A percentile compares a stretch with the other conserved stretches of the same genome.
These are phyloP conservation scores for Geotrichum australiense DNA, from an alignment of 1,139 yeast species.

Conservation along the genomic window DNA sequence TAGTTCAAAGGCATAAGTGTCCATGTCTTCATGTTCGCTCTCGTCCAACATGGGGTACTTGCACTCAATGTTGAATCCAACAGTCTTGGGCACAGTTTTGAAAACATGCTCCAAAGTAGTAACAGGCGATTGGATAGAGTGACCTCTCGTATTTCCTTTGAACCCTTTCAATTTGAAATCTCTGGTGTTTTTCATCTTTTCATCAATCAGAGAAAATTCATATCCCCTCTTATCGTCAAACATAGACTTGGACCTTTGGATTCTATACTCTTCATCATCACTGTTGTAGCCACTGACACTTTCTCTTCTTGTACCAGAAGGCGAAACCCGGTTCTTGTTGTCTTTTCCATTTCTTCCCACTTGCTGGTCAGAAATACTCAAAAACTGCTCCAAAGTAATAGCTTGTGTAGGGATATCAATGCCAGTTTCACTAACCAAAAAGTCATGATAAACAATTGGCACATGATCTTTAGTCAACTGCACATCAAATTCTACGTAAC, in stretches of 20 bases:
- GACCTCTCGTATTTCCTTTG: slow-evolving; percentile 87
- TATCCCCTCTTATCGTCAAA: slow-evolving; percentile 22
- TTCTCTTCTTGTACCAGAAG: slow-evolving; percentile 6
- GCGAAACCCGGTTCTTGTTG: neutral
- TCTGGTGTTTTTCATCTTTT: slow-evolving; percentile 76
- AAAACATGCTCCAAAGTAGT: slow-evolving; percentile 83
- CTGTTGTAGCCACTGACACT: slow-evolving; percentile 22
- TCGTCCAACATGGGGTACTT: slow-evolving; percentile 96
- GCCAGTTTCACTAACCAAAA: slow-evolving; percentile 91
- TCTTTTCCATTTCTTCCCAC: neutral
- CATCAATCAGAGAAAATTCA: slow-evolving; percentile 40
- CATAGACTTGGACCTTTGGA: slow-evolving; percentile 18
- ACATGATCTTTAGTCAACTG: slow-evolving; percentile 89
- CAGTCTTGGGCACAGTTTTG: slow-evolving; percentile 68
- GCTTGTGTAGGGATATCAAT: slow-evolving; percentile 96
- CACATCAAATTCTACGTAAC: slow-evolving; percentile 77
- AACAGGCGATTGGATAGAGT: slow-evolving; percentile 84
- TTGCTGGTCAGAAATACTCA: slow-evolving; percentile 37
- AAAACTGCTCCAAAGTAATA: slow-evolving; percentile 81
- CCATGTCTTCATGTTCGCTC: slow-evolving; percentile 83
- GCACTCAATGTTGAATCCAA: slow-evolving; percentile 92
- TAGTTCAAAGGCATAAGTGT: slow-evolving; percentile 74
- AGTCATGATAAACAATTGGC: slow-evolving; percentile 94
- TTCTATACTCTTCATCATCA: neutral
- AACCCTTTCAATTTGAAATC: slow-evolving; percentile 83